phyloP scores from a whole-genome alignment of 2,329 filamentous ascomycete genomes.

The Ophiocordyceps robertsii region DNA sequence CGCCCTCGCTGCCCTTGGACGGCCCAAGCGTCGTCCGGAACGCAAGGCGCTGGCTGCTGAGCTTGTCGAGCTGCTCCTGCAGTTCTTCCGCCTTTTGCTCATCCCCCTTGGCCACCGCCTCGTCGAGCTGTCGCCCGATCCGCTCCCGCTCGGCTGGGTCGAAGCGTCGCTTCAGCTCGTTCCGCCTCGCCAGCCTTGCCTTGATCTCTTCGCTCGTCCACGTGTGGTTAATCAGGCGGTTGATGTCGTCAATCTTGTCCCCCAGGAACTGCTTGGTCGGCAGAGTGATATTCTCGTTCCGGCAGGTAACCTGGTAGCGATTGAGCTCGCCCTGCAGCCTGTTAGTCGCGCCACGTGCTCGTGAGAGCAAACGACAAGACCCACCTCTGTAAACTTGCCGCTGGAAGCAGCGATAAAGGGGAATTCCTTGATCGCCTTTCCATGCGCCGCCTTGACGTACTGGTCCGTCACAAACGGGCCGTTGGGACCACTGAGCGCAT shows the following conservation, averaged over 20 bases:
- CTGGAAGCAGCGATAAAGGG: conserved; percentile 89
- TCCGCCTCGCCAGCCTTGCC: conserved; percentile 61
- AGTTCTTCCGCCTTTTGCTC: conserved; percentile 39
- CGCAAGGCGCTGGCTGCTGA: conserved; percentile 59
- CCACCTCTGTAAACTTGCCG: conserved; percentile 66
- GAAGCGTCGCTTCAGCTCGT: conserved; percentile 51
- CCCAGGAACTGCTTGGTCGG: conserved; percentile 59
- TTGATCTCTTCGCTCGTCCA: conserved; percentile 79
- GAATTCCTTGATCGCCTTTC: conserved; percentile 71
- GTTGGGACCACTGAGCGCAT: conserved; percentile 68
- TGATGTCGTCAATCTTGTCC: conserved; percentile 69
- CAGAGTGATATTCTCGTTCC: conserved; percentile 56
- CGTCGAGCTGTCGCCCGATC: conserved; percentile 49
- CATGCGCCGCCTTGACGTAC: conserved; percentile 70
- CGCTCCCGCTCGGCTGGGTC: conserved; percentile 55
- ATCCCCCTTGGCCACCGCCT: conserved; percentile 52
- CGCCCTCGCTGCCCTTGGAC: conserved; percentile 35
- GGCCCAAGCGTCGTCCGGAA: conserved; percentile 51
- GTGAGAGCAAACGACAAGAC: conserved; percentile 8
- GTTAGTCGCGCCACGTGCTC: conserved; percentile 10
- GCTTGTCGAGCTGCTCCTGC: conserved; percentile 46
- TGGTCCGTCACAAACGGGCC: conserved; percentile 73
- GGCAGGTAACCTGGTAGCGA: conserved; percentile 64
- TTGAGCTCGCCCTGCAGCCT: conserved; percentile 55
- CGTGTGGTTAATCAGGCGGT: conserved; percentile 59